Evolutionary conservation across 768 basidiomycete genomes (phyloP).

Genomic region (Phlegmacium glaucopus): DNA sequence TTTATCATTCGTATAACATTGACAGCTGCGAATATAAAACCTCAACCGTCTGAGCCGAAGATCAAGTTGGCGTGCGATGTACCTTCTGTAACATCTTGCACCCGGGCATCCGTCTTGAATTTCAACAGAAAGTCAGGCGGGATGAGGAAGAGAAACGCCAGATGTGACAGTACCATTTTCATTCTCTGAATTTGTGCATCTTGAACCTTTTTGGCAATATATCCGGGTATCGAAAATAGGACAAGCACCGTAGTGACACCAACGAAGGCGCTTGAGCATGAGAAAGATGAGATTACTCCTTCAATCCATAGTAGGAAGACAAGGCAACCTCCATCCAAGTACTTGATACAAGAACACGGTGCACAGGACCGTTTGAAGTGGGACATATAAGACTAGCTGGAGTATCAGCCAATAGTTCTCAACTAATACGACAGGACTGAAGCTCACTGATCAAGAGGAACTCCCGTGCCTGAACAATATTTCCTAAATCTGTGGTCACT

Average conservation of each 20-base stretch:
- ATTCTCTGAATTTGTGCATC: too few species aligned
- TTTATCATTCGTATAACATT: too few species aligned
- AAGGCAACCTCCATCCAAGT: slow-evolving; percentile 17
- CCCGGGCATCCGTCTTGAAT: too few species aligned
- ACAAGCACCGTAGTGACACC: slow-evolving; percentile 50
- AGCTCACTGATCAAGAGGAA: slow-evolving; percentile 26
- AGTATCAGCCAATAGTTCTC: neutral
- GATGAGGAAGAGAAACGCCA: too few species aligned
- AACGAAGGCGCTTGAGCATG: slow-evolving; percentile 39
- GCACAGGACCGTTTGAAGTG: slow-evolving; percentile 11
- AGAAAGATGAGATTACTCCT: neutral
- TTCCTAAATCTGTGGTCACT: too few species aligned
- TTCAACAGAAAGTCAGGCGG: too few species aligned
- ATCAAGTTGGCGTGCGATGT: too few species aligned
- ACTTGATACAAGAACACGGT: slow-evolving; percentile 14
- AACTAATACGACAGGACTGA: neutral
- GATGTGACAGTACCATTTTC: too few species aligned
- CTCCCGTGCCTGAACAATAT: slow-evolving; percentile 33
- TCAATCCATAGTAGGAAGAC: neutral
- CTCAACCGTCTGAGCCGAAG: too few species aligned
- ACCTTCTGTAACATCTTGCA: too few species aligned
- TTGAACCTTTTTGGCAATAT: slow-evolving; percentile 47
- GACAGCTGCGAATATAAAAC: too few species aligned
- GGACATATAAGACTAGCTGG: slow-evolving; percentile 11
- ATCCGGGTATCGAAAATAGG: slow-evolving; percentile 58